phyloP scores from a whole-genome alignment of 148 eudicot genomes.

The Rhododendron williamsianum region DNA sequence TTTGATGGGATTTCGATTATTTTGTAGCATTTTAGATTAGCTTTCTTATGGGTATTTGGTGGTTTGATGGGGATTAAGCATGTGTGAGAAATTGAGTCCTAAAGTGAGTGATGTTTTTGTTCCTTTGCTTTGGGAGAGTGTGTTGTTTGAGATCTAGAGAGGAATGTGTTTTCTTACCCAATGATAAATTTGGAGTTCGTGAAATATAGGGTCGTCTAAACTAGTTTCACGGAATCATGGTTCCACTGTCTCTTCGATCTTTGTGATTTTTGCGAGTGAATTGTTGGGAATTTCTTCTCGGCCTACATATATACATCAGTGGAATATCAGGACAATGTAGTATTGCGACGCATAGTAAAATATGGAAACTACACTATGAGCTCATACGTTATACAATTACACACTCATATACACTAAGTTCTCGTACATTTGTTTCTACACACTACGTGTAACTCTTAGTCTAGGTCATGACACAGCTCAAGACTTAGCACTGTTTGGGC shows the following conservation, averaged over 20 bases:
- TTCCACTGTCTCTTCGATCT: too few relatives aligned
- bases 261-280: too few relatives aligned
- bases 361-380: not conserved
- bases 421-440: not conserved
- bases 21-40: constrained; percentile 1
- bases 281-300: too few relatives aligned
- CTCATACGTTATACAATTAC: too few relatives aligned
- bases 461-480: not conserved
- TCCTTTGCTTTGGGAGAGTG: not conserved
- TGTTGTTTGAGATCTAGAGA: not conserved
- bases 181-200: not conserved
- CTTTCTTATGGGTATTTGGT: not conserved
- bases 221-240: too few relatives aligned
- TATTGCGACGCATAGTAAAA: too few relatives aligned
- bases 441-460: not conserved
- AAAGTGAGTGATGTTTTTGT: not conserved
- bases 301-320: too few relatives aligned
- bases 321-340: too few relatives aligned
- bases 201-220: too few relatives aligned
- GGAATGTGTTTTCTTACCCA: not conserved
- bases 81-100: not conserved
- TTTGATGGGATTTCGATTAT: constrained; percentile 2
- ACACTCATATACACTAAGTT: too few relatives aligned
- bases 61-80: not conserved
- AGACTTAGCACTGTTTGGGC: not conserved